A percentile compares a stretch with the other conserved stretches of the same genome.
phyloP scores from a whole-genome alignment of 2,329 filamentous ascomycete species.

The Colletotrichum sublineola region DNA sequence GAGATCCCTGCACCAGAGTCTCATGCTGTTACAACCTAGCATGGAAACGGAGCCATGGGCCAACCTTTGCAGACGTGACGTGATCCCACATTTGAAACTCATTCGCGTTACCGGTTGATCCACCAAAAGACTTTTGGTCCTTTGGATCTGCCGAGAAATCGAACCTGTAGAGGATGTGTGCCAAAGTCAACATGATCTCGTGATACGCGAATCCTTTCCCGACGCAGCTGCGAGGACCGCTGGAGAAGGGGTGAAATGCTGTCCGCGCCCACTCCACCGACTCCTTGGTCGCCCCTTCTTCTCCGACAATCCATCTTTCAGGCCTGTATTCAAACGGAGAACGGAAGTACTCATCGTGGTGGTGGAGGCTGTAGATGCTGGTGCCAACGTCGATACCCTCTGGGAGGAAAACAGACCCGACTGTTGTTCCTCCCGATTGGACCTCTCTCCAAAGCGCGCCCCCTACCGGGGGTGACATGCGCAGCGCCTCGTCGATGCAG shows the following conservation, averaged over 20 bases:
- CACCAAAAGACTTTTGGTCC: conserved; percentile 20
- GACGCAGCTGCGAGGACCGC: conserved; percentile 26
- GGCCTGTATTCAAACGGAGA: conserved; percentile 21
- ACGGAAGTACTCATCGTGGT: conserved; percentile 22
- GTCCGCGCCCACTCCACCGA: conserved; percentile 69
- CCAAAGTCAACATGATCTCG: conserved; percentile 30
- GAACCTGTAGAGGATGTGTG: conserved; percentile 22
- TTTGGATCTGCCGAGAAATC: conserved; percentile 9
- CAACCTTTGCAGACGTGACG: conserved; percentile 28
- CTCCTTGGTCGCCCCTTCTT: conserved; percentile 61
- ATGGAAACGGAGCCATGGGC: conserved; percentile 27
- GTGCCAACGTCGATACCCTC: conserved; percentile 41
- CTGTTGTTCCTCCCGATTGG: conserved; percentile 24
- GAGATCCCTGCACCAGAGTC: not conserved
- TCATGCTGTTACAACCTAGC: not conserved
- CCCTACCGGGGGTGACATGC: conserved; percentile 41
- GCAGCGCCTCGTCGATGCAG: conserved; percentile 52
- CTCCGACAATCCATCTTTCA: conserved; percentile 26
- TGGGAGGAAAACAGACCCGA: conserved; percentile 42
- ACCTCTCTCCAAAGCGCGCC: conserved; percentile 42
- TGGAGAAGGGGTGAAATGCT: conserved; percentile 28
- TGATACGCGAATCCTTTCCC: conserved; percentile 28
- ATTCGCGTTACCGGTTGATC: conserved; percentile 29
- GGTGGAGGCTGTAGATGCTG: conserved; percentile 44
- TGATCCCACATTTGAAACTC: conserved; percentile 35